These are phyloP conservation scores for Rhododendron williamsianum DNA, from an alignment of 148 eudicot species.

Conservation along the genomic window DNA sequence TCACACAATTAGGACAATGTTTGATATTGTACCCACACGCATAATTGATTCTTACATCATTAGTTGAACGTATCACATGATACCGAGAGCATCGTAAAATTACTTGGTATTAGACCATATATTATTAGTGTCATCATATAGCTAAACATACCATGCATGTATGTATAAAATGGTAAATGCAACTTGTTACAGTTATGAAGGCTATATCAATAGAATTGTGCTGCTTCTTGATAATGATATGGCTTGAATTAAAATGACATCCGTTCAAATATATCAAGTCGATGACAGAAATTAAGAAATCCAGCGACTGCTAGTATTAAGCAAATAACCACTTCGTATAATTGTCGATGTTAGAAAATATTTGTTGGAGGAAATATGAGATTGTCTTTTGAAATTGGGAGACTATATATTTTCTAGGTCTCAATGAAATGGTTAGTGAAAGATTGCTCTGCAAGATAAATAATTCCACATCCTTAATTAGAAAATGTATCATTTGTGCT, in stretches of 20 bases:
- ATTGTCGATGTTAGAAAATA: background rate
- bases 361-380: background rate
- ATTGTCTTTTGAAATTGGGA: background rate
- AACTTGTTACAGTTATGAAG: too few relatives aligned
- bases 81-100: background rate
- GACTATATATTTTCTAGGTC: background rate
- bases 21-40: too few relatives aligned
- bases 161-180: too few relatives aligned
- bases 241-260: background rate
- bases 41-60: background rate
- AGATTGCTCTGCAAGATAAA: background rate
- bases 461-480: background rate
- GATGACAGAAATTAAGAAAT: background rate
- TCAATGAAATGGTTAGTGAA: background rate
- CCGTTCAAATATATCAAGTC: background rate
- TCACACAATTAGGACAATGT: background rate
- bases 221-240: background rate
- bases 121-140: background rate
- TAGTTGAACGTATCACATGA: background rate
- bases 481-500: background rate
- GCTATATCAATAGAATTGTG: too few relatives aligned
- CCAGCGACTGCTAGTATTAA: background rate
- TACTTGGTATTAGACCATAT: background rate
- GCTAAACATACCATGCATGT: background rate
- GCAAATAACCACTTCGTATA: background rate